Evolutionary conservation across 805 yeast genomes (phyloP).

Genomic region (Ogataea salicorniae): DNA sequence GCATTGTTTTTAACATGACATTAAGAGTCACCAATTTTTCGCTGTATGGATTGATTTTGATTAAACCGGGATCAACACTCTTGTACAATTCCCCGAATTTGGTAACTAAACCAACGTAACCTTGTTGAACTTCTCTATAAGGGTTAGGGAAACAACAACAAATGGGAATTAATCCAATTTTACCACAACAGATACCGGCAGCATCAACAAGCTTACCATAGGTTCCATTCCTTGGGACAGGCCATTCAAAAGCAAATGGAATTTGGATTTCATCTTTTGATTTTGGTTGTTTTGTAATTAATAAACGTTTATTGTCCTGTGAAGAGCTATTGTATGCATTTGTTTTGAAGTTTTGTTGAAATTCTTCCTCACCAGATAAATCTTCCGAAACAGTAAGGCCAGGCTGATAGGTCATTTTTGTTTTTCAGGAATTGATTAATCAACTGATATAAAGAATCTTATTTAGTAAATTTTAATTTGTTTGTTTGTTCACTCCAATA

Average conservation of each 20-base stretch:
- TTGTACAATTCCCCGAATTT: conserved; percentile 61
- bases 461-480: too few species aligned
- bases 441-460: too few species aligned
- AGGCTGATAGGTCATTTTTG: too few species aligned
- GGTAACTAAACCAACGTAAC: conserved; percentile 63
- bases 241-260: conserved; percentile 31
- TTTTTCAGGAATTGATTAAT: too few species aligned
- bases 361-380: too few species aligned
- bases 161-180: conserved; percentile 49
- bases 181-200: conserved; percentile 46
- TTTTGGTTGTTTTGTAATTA: conserved; percentile 17
- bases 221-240: conserved; percentile 29
- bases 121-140: conserved; percentile 55
- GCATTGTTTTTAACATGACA: conserved; percentile 54
- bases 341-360: too few species aligned
- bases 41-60: conserved; percentile 59
- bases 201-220: conserved; percentile 34
- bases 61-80: conserved; percentile 65
- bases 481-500: too few species aligned
- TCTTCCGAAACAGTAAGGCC: too few species aligned
- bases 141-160: conserved; percentile 55
- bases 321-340: too few species aligned
- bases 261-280: conserved; percentile 20
- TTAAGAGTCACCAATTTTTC: conserved; percentile 48
- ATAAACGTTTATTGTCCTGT: neutral